Conservation (phyloP, 2,329 filamentous ascomycete species). For the Gnomoniopsis smithogilvyi region DNA sequence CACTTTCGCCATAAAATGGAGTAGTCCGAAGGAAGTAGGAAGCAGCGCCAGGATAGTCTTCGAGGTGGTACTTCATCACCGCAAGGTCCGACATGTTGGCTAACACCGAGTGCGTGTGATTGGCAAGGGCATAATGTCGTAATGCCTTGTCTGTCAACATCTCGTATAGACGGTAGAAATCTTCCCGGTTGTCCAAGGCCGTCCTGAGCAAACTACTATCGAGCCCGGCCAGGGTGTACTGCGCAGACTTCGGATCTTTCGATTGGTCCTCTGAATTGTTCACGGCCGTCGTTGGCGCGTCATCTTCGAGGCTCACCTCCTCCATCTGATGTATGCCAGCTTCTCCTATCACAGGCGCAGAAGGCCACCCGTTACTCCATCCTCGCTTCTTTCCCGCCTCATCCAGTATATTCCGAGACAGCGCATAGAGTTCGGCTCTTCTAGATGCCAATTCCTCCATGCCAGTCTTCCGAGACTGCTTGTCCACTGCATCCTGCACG, state of each 20-base stretch:
- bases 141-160: conserved; percentile 81
- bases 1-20: conserved; percentile 71
- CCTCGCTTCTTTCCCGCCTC: conserved; percentile 66
- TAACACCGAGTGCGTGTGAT: conserved; percentile 73
- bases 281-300: conserved; percentile 30
- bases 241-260: conserved; percentile 21
- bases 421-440: conserved; percentile 75
- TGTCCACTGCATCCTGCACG: conserved; percentile 31
- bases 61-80: conserved; percentile 73
- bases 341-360: conserved; percentile 50
- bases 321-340: conserved; percentile 48
- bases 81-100: conserved; percentile 81
- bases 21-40: conserved; percentile 76
- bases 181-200: conserved; percentile 58
- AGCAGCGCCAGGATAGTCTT: conserved; percentile 71
- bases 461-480: conserved; percentile 51
- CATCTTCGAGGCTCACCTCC: conserved; percentile 52
- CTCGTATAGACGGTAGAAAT: conserved; percentile 67
- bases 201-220: conserved; percentile 55
- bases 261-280: neutral
- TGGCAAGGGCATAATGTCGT: conserved; percentile 77
- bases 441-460: conserved; percentile 79
- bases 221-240: conserved; percentile 40
- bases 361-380: conserved; percentile 76
- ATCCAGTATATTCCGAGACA: conserved; percentile 78